phyloP scores from a whole-genome alignment of 202 grass and related monocot species.

The Saccharum hybrid region DNA sequence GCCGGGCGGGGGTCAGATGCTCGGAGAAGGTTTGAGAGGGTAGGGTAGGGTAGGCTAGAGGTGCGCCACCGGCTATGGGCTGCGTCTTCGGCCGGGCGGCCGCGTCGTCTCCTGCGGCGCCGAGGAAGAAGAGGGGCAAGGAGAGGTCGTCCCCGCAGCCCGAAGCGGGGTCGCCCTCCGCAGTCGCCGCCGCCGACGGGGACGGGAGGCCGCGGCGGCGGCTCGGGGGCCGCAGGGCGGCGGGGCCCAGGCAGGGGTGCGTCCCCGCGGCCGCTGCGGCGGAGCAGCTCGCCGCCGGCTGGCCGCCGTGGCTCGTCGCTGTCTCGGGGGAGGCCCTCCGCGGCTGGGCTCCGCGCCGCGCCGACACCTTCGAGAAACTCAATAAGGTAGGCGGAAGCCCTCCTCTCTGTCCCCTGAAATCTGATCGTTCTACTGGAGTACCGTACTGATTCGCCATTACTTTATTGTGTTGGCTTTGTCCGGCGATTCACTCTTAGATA shows the following conservation, averaged over 20 bases:
- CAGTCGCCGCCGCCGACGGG: not conserved
- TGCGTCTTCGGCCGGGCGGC: conserved; percentile 55
- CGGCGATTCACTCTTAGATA: conserved; percentile 58
- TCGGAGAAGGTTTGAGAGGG: not conserved
- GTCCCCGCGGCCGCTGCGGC: conserved; percentile 31
- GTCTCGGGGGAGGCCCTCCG: conserved; percentile 74
- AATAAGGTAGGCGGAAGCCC: conserved; percentile 66
- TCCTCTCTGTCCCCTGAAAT: no score
- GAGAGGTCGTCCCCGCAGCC: conserved; percentile 41
- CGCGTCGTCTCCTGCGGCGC: conserved; percentile 19
- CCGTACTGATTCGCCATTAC: conserved; percentile 20
- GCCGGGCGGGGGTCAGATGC: not conserved
- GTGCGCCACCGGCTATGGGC: conserved; percentile 39
- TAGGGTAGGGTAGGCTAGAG: not conserved
- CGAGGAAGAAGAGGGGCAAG: conserved; percentile 23
- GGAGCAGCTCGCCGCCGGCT: conserved; percentile 57
- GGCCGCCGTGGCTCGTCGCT: conserved; percentile 64
- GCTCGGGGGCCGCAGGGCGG: conserved; percentile 40
- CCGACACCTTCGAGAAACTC: conserved; percentile 82
- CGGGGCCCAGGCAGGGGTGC: conserved; percentile 49
- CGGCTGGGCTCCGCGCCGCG: conserved; percentile 69
- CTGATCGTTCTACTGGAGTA: not conserved
- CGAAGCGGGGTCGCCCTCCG: conserved; percentile 25
- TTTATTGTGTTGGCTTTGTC: conserved; percentile 5
- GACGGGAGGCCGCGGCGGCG: conserved; percentile 31